Base-by-base conservation (phyloP, 129 eudicot species). In the Flaveria sonorensis region DNA sequence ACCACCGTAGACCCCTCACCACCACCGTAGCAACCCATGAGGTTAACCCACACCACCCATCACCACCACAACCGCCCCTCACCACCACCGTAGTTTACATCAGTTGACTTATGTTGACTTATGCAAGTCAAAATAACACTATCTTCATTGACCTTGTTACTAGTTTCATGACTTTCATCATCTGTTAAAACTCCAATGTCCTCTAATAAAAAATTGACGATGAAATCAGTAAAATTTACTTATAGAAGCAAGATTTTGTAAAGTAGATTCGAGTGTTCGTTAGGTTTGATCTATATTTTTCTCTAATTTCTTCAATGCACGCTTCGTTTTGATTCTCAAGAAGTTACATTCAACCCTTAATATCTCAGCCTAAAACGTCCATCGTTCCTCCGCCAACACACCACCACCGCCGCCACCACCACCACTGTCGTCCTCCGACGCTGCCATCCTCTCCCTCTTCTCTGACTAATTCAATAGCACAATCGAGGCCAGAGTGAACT, bases 291-390 rank as follows among this genome's bases (percentile, higher is more conserved):
- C 74, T 62, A 87, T 36, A 77, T 93, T 89, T 59, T 81, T 91
- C 73, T 90, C 91, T 86, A 93, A 51, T 20, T 89, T 93, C 82
- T 87, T 88, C 79, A 85, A 71, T 51, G 96, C 92, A 30, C 89
- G 67, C 73, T 90, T 87, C 69, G 91, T 93, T 50, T 93, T 93
- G 89, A 85, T 84, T 61, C 98, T 93, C 89, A 90, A 77, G 30
- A 88, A 85, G 32, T 85, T 88, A 78, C 95, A 90, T 60, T 93
- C 98, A 0, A 96, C 98, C 71, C 98, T 86, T 74, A 93, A 79
- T 43, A 90, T 90, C 82, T 93, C 98, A 47, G 92, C 90, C 70
- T 93, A 95, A 82, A 93, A 91, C 97, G 70, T 81, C 97, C 97
- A 91, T 59, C 82, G 81, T 77, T 87, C 96, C 83, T 86, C 92